Conservation (phyloP, 805 yeast species). For the Pichia kluyveri region DNA sequence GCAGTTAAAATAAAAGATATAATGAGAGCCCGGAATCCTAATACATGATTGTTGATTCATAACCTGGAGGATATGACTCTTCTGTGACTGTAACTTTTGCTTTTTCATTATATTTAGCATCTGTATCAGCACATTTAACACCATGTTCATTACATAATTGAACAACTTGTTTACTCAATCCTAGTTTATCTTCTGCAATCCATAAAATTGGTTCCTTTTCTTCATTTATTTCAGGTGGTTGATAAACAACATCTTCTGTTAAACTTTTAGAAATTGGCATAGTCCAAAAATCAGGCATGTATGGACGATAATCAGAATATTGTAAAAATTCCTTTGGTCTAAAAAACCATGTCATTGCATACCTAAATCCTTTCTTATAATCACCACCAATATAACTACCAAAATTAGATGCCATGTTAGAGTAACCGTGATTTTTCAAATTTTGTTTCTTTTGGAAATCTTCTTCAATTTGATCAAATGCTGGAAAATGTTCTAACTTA, state of each 20-base stretch:
- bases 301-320: slow-evolving; percentile 18
- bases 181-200: slow-evolving; percentile 62
- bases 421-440: background rate
- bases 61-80: slow-evolving; percentile 53
- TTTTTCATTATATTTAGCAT: slow-evolving; percentile 51
- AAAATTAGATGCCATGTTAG: background rate
- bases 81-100: slow-evolving; percentile 45
- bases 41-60: slow-evolving; percentile 34
- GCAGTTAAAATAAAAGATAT: no score
- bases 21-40: background rate
- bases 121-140: slow-evolving; percentile 47
- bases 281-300: slow-evolving; percentile 30
- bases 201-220: slow-evolving; percentile 51
- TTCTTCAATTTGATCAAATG: background rate
- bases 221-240: slow-evolving; percentile 49
- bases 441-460: background rate
- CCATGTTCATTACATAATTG: slow-evolving; percentile 40
- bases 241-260: slow-evolving; percentile 24
- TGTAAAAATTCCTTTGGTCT: slow-evolving; percentile 22
- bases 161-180: slow-evolving; percentile 54
- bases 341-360: slow-evolving; percentile 19
- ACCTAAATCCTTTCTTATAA: background rate
- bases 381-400: background rate
- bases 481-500: background rate
- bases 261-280: slow-evolving; percentile 12